phyloP scores from a whole-genome alignment of 2,329 filamentous ascomycete species.

The Hypoxylon sp. region DNA sequence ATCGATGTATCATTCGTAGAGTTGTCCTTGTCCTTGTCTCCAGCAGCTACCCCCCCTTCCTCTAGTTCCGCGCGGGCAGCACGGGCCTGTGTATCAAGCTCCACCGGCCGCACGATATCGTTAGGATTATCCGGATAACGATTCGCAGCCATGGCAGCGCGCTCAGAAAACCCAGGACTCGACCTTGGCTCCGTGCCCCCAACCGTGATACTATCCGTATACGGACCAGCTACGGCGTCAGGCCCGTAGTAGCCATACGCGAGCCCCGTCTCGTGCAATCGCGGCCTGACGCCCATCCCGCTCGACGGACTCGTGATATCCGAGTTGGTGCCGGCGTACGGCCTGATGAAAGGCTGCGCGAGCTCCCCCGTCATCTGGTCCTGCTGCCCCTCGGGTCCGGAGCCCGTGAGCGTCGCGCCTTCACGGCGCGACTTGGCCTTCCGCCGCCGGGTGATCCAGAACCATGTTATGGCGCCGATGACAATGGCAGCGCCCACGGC shows the following conservation, averaged over 20 bases:
- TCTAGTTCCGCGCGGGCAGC: slow-evolving; percentile 10
- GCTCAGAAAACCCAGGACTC: slow-evolving; percentile 51
- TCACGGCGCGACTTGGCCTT: slow-evolving; percentile 16
- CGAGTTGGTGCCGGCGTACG: slow-evolving; percentile 51
- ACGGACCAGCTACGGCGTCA: slow-evolving; percentile 61
- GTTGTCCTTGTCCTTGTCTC: background rate
- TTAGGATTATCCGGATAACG: slow-evolving; percentile 35
- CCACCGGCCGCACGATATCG: slow-evolving; percentile 55
- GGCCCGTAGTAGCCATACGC: slow-evolving; percentile 62
- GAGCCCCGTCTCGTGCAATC: slow-evolving; percentile 48
- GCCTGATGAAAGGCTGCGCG: slow-evolving; percentile 29
- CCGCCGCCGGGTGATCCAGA: slow-evolving; percentile 60
- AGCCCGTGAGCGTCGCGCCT: slow-evolving; percentile 11
- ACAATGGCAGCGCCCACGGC: slow-evolving; percentile 59
- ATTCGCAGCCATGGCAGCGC: slow-evolving; percentile 47
- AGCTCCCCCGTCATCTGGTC: slow-evolving; percentile 4
- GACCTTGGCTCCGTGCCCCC: slow-evolving; percentile 47
- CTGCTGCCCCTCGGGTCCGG: slow-evolving; percentile 5
- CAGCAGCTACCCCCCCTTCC: background rate
- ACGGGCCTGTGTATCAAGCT: slow-evolving; percentile 61
- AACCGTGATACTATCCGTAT: slow-evolving; percentile 51
- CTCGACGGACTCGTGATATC: slow-evolving; percentile 50
- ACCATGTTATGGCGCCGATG: slow-evolving; percentile 61
- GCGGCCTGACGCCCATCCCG: slow-evolving; percentile 46
- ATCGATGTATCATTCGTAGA: slow-evolving; percentile 11